A percentile compares a stretch with the other conserved stretches of the same genome.
These are phyloP conservation scores for Chytridium lagenaria DNA, from an alignment of 371 early-diverging fungal species.

Conservation along the genomic window DNA sequence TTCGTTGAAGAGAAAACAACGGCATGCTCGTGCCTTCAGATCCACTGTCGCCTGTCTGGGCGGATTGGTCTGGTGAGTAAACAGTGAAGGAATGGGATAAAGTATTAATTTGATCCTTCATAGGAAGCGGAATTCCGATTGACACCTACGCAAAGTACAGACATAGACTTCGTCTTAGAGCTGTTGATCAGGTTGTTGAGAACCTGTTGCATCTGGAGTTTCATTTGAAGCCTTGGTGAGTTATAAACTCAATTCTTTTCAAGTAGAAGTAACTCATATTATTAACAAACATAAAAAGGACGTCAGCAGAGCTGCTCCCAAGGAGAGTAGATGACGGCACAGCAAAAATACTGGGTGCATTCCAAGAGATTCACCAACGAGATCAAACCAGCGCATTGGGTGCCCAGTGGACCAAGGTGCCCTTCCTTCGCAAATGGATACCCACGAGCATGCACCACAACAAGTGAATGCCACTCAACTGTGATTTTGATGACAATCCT, in stretches of 20 bases:
- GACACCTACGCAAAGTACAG: constrained; percentile 93
- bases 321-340: constrained; percentile 81
- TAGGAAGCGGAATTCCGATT: constrained; percentile 75
- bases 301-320: constrained; percentile 74
- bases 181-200: constrained; percentile 88
- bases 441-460: constrained; percentile 33
- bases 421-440: constrained; percentile 71
- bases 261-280: background rate
- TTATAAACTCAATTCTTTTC: background rate
- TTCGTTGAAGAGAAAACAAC: background rate
- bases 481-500: no score
- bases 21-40: background rate
- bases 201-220: constrained; percentile 86
- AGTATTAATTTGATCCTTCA: background rate
- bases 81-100: background rate
- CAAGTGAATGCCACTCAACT: no score
- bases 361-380: constrained; percentile 79
- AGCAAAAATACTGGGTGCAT: constrained; percentile 93
- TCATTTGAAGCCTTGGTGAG: constrained; percentile 81
- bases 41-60: constrained; percentile 5
- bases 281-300: constrained; percentile 53
- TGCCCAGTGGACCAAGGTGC: constrained; percentile 92
- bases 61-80: constrained; percentile 12
- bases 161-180: constrained; percentile 88
- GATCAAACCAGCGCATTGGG: constrained; percentile 95